Percentiles rank a stretch among this genome's conserved stretches.
These are phyloP conservation scores for Cercophora samala DNA, from an alignment of 495 filamentous ascomycete species.

Conservation along the genomic window DNA sequence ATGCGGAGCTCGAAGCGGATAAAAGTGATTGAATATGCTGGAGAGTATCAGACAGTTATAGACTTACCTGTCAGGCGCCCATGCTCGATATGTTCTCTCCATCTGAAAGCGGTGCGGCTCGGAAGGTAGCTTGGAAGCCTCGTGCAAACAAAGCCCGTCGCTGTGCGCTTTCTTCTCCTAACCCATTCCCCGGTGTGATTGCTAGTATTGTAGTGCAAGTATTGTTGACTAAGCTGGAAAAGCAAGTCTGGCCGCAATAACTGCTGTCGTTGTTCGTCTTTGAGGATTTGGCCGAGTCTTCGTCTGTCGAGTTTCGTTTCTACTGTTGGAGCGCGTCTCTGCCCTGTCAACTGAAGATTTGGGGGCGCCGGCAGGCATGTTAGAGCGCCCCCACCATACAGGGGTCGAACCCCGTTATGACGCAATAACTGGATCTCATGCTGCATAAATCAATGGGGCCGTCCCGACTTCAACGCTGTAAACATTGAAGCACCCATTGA, in stretches of 20 bases:
- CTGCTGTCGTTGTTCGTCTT: not conserved
- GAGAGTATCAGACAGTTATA: constrained; percentile 4
- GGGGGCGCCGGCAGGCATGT: constrained; percentile 5
- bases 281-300: constrained; percentile 2
- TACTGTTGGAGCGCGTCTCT: not conserved
- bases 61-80: constrained; percentile 25
- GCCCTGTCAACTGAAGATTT: constrained; percentile 3
- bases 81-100: constrained; percentile 22
- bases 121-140: not conserved
- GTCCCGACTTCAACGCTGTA: not conserved
- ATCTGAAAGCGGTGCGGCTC: constrained; percentile 17
- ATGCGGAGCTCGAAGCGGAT: not conserved
- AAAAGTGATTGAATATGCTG: not conserved
- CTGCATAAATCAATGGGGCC: not conserved
- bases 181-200: constrained; percentile 14
- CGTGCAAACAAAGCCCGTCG: constrained; percentile 15
- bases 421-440: constrained; percentile 7
- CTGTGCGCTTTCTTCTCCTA: constrained; percentile 6
- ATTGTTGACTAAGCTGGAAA: not conserved
- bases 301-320: not conserved
- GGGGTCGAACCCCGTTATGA: constrained; percentile 10
- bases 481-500: not conserved
- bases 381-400: constrained; percentile 6
- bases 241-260: not conserved
- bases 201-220: constrained; percentile 11